Evolutionary conservation across 768 basidiomycete genomes (phyloP).

Genomic region (Lentinus tigrinus): DNA sequence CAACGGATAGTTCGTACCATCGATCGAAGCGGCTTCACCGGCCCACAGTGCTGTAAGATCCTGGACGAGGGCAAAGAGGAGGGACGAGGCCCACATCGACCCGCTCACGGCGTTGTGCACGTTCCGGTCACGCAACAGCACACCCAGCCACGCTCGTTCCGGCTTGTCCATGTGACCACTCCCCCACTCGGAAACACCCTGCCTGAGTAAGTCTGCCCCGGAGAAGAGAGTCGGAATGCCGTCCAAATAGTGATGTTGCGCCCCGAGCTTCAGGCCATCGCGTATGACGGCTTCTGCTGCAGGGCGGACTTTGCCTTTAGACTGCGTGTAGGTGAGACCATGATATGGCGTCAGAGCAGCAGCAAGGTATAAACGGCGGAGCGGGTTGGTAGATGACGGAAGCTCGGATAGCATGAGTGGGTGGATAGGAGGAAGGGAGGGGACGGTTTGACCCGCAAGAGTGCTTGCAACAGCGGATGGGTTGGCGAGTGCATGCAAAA

Average conservation of each 20-base stretch:
- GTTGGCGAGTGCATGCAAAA: constrained; percentile 53
- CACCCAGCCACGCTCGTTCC: constrained; percentile 60
- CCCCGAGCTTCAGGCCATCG: constrained; percentile 82
- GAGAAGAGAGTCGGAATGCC: constrained; percentile 69
- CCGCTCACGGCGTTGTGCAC: constrained; percentile 66
- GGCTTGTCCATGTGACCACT: constrained; percentile 26
- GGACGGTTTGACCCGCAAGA: constrained; percentile 2
- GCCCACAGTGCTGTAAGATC: constrained; percentile 63
- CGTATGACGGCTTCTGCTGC: constrained; percentile 71
- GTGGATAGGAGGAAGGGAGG: constrained; percentile 44
- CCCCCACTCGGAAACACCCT: constrained; percentile 19
- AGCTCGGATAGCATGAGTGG: constrained; percentile 41
- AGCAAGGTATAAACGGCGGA: constrained; percentile 74
- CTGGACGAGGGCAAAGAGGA: constrained; percentile 74
- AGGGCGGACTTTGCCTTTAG: constrained; percentile 59
- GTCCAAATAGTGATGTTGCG: constrained; percentile 73
- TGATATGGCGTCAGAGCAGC: constrained; percentile 73
- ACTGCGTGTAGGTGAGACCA: constrained; percentile 54
- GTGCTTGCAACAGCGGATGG: constrained; percentile 20
- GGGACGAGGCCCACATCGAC: constrained; percentile 66
- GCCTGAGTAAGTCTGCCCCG: constrained; percentile 45
- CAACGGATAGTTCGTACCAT: constrained; percentile 38
- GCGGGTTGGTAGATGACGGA: constrained; percentile 37
- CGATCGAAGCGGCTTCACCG: constrained; percentile 36
- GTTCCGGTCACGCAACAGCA: constrained; percentile 62